phyloP scores from a whole-genome alignment of 495 filamentous ascomycete genomes.

The Aspergillus biplanus region DNA sequence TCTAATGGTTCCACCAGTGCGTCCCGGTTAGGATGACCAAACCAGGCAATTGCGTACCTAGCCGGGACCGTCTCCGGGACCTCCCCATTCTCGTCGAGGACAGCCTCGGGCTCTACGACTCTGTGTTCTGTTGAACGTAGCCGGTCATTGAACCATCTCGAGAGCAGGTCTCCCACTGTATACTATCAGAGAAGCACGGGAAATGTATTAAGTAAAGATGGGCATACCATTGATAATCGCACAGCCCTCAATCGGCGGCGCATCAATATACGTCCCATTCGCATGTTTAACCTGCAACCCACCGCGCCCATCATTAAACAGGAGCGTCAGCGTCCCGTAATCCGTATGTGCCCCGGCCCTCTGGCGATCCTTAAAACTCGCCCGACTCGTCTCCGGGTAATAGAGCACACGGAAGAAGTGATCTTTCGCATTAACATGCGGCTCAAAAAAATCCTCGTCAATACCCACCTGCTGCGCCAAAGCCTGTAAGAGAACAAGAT shows the following conservation, averaged over 20 bases:
- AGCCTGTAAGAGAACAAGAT: constrained; percentile 13
- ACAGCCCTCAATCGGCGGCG: constrained; percentile 16
- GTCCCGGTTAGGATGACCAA: constrained; percentile 20
- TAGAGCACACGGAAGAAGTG: constrained; percentile 16
- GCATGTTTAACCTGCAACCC: constrained; percentile 16
- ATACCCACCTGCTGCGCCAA: constrained; percentile 15
- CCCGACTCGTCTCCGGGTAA: constrained; percentile 10
- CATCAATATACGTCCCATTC: constrained; percentile 13
- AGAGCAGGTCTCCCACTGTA: constrained; percentile 21
- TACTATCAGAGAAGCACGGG: background rate
- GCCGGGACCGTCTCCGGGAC: constrained; percentile 5
- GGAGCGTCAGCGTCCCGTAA: constrained; percentile 15
- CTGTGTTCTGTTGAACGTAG: constrained; percentile 17
- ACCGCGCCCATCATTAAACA: constrained; percentile 15
- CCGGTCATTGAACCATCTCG: constrained; percentile 19
- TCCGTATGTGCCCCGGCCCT: constrained; percentile 17
- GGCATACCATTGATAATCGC: constrained; percentile 19
- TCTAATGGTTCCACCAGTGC: constrained; percentile 15
- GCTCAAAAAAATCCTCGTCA: constrained; percentile 7
- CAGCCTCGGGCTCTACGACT: constrained; percentile 12
- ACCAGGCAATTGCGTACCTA: constrained; percentile 20
- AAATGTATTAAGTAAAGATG: background rate
- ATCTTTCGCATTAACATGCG: constrained; percentile 10
- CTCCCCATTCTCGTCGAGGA: background rate
- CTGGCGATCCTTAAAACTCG: constrained; percentile 9